phyloP scores from a whole-genome alignment of 805 yeast genomes.

The Wickerhamiella nectarea region DNA sequence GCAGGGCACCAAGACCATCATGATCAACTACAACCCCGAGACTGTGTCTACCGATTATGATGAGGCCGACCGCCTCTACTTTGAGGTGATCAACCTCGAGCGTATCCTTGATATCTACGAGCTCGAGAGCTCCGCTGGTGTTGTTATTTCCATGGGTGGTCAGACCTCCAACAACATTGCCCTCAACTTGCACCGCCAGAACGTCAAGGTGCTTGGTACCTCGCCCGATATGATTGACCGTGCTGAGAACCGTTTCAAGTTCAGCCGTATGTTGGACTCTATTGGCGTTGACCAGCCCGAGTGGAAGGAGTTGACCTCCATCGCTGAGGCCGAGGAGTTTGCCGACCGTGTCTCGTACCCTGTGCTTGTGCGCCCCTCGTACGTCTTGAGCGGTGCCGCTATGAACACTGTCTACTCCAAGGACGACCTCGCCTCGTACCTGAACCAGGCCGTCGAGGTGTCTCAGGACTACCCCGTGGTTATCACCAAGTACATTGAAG shows the following conservation, averaged over 20 bases:
- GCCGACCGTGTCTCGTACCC: conserved; percentile 89
- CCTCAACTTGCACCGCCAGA: conserved; percentile 78
- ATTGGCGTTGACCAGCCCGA: conserved; percentile 98
- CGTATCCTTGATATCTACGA: conserved; percentile 91
- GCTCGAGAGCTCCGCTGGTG: conserved; percentile 80
- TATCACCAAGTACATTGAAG: conserved; percentile 89
- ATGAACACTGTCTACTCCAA: conserved; percentile 91
- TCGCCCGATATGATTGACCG: conserved; percentile 97
- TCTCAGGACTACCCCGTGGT: conserved; percentile 98
- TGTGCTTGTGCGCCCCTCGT: conserved; percentile 93
- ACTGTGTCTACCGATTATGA: conserved; percentile 98
- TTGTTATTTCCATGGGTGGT: conserved; percentile 96
- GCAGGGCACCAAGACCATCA: conserved; percentile 76
- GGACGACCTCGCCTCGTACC: conserved; percentile 74
- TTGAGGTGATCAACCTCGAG: conserved; percentile 89
- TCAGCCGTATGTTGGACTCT: conserved; percentile 90
- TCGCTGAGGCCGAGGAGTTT: conserved; percentile 82
- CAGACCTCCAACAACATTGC: conserved; percentile 97
- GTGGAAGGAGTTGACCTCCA: conserved; percentile 92
- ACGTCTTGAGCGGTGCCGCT: conserved; percentile 96
- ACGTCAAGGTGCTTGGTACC: conserved; percentile 90
- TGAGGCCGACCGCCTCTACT: conserved; percentile 92
- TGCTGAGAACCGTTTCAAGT: conserved; percentile 96
- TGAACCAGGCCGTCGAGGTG: conserved; percentile 91
- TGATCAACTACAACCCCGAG: conserved; percentile 97